Percentiles rank a stretch among this genome's conserved stretches.
Conservation (phyloP, 2,329 filamentous ascomycete genomes). For the Arthrobotrys musiformis region DNA sequence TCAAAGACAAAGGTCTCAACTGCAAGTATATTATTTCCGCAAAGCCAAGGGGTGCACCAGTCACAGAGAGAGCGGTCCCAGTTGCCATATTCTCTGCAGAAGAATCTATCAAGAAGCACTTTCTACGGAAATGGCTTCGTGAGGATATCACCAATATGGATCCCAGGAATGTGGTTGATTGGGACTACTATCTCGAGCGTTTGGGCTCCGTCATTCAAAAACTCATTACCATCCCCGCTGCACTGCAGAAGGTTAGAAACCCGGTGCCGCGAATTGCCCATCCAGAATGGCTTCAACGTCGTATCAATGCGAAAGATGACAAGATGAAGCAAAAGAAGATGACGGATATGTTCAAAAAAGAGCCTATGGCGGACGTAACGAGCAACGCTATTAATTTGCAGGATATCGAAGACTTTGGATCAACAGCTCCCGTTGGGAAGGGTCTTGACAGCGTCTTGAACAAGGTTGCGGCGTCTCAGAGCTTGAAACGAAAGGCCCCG, state of each 20-base stretch:
- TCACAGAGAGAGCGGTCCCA: slow-evolving; percentile 92
- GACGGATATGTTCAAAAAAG: slow-evolving; percentile 80
- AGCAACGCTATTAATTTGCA: slow-evolving; percentile 21
- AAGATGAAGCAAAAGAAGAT: slow-evolving; percentile 99
- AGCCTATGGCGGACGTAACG: slow-evolving; percentile 40
- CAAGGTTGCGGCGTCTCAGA: slow-evolving; percentile 67
- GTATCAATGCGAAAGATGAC: slow-evolving; percentile 95
- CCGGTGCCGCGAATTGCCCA: slow-evolving; percentile 92
- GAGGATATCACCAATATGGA: slow-evolving; percentile 93
- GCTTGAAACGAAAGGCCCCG: slow-evolving; percentile 78
- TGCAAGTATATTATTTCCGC: slow-evolving; percentile 99
- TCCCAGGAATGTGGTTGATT: slow-evolving; percentile 88
- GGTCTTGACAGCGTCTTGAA: slow-evolving; percentile 68
- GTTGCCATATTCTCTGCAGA: slow-evolving; percentile 98
- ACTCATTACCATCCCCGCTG: slow-evolving; percentile 96
- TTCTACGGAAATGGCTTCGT: slow-evolving; percentile 93
- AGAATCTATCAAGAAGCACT: slow-evolving; percentile 84
- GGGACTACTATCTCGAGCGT: slow-evolving; percentile 96
- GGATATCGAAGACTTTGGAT: slow-evolving; percentile 80
- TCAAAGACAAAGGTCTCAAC: slow-evolving; percentile 98
- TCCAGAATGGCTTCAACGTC: slow-evolving; percentile 93
- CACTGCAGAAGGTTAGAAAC: slow-evolving; percentile 92
- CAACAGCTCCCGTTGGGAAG: slow-evolving; percentile 74
- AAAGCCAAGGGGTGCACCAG: slow-evolving; percentile 84
- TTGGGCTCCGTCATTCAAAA: slow-evolving; percentile 98